These are phyloP conservation scores for Ramaria rubella DNA, from an alignment of 768 basidiomycete genomes.

Conservation along the genomic window DNA sequence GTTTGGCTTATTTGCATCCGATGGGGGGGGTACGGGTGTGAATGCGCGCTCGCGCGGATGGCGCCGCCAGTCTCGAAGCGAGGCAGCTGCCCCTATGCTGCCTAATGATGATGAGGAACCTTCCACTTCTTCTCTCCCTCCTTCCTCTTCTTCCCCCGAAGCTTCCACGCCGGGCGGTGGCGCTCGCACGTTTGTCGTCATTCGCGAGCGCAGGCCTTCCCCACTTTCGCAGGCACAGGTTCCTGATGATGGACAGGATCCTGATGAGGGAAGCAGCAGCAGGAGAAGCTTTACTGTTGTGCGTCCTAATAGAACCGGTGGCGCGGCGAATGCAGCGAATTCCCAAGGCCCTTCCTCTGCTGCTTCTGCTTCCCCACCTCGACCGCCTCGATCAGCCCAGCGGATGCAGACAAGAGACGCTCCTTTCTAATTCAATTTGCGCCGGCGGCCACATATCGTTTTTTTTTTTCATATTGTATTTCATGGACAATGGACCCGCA, in stretches of 20 bases:
- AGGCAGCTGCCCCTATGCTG: too few relatives aligned
- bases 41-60: background rate
- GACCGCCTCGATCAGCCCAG: background rate
- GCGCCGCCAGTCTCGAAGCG: background rate
- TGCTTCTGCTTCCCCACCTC: background rate
- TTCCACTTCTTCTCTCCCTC: background rate
- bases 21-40: background rate
- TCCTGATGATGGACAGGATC: background rate
- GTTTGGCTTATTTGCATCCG: background rate
- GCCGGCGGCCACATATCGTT: too few relatives aligned
- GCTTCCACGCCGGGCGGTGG: background rate
- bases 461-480: background rate
- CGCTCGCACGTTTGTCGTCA: slow-evolving; percentile 6
- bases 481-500: background rate
- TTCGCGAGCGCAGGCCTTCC: slow-evolving; percentile 7
- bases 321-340: background rate
- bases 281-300: background rate
- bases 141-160: background rate
- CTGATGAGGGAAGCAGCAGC: background rate
- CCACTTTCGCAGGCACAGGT: slow-evolving; percentile 8
- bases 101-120: background rate
- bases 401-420: too few relatives aligned
- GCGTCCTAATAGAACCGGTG: background rate
- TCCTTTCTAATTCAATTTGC: too few relatives aligned
- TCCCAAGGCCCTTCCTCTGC: background rate